phyloP scores from a whole-genome alignment of 768 basidiomycete genomes.

The Leccinum incarnatum region DNA sequence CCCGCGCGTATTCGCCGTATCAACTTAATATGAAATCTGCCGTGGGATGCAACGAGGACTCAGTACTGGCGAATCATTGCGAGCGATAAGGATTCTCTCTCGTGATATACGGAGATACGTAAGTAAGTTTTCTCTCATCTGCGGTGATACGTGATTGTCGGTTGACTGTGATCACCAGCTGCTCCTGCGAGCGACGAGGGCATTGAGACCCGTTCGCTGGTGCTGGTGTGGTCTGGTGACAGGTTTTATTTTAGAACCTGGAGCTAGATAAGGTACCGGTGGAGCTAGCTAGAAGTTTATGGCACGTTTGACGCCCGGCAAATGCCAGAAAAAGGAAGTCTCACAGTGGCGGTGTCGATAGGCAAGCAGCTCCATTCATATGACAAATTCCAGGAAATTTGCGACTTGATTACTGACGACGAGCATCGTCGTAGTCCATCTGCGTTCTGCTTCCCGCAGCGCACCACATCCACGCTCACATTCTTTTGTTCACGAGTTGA shows the following conservation, averaged over 20 bases:
- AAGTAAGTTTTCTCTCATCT: slow-evolving; percentile 3
- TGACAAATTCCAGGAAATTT: slow-evolving; percentile 26
- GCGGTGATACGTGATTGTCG: neutral
- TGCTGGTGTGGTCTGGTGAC: neutral
- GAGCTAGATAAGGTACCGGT: slow-evolving; percentile 1
- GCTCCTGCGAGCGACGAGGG: neutral
- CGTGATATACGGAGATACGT: slow-evolving; percentile 11
- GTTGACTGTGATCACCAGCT: neutral
- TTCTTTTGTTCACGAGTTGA: slow-evolving; percentile 17
- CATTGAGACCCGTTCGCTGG: neutral
- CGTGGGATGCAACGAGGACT: neutral
- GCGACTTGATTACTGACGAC: slow-evolving; percentile 15
- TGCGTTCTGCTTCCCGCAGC: neutral
- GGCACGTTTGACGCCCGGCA: neutral
- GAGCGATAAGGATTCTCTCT: slow-evolving; percentile 16
- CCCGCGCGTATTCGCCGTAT: neutral
- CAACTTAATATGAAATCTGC: neutral
- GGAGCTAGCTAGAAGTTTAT: neutral
- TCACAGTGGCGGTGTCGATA: slow-evolving; percentile 22
- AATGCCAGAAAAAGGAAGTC: slow-evolving; percentile 16
- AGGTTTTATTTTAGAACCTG: too few relatives aligned
- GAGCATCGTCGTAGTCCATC: slow-evolving; percentile 8
- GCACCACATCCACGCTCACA: slow-evolving; percentile 3
- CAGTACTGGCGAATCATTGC: neutral
- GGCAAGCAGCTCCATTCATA: slow-evolving; percentile 13